Percentiles rank a stretch among this genome's conserved stretches.
phyloP scores from a whole-genome alignment of 108 stramenopile genomes.

The Nitzschia inconspicua region DNA sequence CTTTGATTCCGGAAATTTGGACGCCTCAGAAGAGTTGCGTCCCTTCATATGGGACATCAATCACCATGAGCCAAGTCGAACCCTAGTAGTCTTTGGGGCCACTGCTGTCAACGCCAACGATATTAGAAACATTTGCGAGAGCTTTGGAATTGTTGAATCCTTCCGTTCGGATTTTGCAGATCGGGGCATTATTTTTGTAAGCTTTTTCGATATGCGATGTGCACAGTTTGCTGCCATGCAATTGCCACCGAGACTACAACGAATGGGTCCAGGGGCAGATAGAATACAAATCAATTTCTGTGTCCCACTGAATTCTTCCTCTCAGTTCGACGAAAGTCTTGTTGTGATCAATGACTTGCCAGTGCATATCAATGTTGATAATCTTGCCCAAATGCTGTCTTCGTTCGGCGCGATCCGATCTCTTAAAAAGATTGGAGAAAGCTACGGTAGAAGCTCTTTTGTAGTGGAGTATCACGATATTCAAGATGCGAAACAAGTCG shows the following conservation, averaged over 20 bases:
- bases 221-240: conserved; percentile 78
- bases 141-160: conserved; percentile 64
- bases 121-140: conserved; percentile 72
- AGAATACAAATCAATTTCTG: conserved; percentile 69
- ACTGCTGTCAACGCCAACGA: conserved; percentile 42
- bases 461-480: conserved; percentile 84
- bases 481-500: conserved; percentile 85
- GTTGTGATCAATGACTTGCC: conserved; percentile 71
- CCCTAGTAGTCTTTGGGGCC: conserved; percentile 65
- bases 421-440: conserved; percentile 38
- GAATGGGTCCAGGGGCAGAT: conserved; percentile 14
- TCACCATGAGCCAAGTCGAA: conserved; percentile 49
- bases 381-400: conserved; percentile 52
- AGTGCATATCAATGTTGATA: conserved; percentile 47
- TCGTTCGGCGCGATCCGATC: conserved; percentile 78
- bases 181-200: conserved; percentile 70
- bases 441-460: conserved; percentile 47
- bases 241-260: conserved; percentile 36
- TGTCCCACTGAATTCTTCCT: conserved; percentile 80
- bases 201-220: conserved; percentile 79
- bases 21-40: conserved; percentile 35
- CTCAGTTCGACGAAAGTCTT: conserved; percentile 74
- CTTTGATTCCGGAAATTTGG: background rate
- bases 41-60: conserved; percentile 50
- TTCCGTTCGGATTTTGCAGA: conserved; percentile 78